Evolutionary conservation across 1,139 yeast species (phyloP), one percentile per base, ranked within the genome.

Genomic region (Sugiyamaella castrensis): DNA sequence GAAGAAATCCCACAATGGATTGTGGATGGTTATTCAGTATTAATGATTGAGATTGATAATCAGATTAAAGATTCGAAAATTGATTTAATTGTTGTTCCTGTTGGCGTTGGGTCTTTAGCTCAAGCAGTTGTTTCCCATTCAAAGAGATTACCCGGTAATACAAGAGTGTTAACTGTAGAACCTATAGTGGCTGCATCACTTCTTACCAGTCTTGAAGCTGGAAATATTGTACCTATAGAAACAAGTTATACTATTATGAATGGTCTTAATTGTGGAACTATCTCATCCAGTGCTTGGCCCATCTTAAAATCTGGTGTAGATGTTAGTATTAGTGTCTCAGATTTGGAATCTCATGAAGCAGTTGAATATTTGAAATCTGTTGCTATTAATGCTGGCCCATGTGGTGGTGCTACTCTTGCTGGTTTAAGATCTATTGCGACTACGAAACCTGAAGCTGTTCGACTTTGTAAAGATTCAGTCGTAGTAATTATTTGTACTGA

Each of bases 361-460:
- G 40, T 37, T n/a, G 6, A 37, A 19, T 11, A 37, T 16, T 11
- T 37, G 10, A 13, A 10, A 11, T 11, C 19, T 11, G 4, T 24
- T 10, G 40, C 5, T 3, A 24, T 37, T 9, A 19, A 27, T n/a
- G 19, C 40, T 16, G 40, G 40, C 16, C 40, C 40, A 9, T 37
- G 40, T 37, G 40, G 40, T 12, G 27, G 38, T 26, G 41, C 33
- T 38, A 38, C 43, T 28, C 47, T 40, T 13, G 43, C 47, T 37
- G 42, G 42, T 43, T 15, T 37, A 15, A 32, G 31, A 37, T 28
- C 34, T 19, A 3, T 19, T 19, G 24, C 24, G 30, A 9, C 35
- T 40, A 12, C 10, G 35, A 12, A 40, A 44, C 28, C 42, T 15
- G 42, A 30, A n/a, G 5, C 24, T 26, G 16, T 27, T 26, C 29